These are phyloP conservation scores for Garcia nutans DNA, from an alignment of 345 rosid genomes.

Conservation along the genomic window DNA sequence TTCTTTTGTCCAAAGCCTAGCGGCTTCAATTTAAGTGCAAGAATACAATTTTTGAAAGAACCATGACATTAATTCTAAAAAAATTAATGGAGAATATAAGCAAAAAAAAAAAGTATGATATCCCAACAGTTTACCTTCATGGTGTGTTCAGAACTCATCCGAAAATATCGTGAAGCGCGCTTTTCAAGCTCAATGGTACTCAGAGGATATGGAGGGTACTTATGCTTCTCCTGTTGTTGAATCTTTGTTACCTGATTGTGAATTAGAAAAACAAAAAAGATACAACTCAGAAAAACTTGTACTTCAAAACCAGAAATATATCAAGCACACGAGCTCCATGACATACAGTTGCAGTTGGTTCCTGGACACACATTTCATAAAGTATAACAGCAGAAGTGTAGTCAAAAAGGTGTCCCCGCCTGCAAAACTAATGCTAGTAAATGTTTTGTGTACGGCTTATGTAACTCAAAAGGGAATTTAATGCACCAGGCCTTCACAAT, in stretches of 20 bases:
- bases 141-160: slow-evolving; percentile 91
- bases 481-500: slow-evolving; percentile 18
- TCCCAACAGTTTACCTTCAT: slow-evolving; percentile 65
- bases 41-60: neutral
- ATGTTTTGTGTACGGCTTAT: slow-evolving; percentile 6
- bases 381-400: slow-evolving; percentile 67
- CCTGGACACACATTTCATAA: slow-evolving; percentile 91
- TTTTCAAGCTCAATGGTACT: slow-evolving; percentile 95
- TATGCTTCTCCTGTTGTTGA: slow-evolving; percentile 68
- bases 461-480: slow-evolving; percentile 15
- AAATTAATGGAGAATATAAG: neutral
- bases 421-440: slow-evolving; percentile 35
- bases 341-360: slow-evolving; percentile 86
- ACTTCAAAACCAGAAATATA: slow-evolving; percentile 17
- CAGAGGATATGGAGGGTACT: slow-evolving; percentile 92
- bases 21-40: neutral
- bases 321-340: slow-evolving; percentile 19
- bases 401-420: slow-evolving; percentile 97
- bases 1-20: neutral
- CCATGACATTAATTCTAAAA: neutral
- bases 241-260: slow-evolving; percentile 71
- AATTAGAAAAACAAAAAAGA: slow-evolving; percentile 15
- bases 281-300: slow-evolving; percentile 12
- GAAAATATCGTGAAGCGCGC: slow-evolving; percentile 92
- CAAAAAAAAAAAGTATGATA: neutral